A percentile compares a stretch with the other conserved stretches of the same genome.
Evolutionary conservation across 768 basidiomycete species (phyloP).

Genomic region (Boletales sp.): DNA sequence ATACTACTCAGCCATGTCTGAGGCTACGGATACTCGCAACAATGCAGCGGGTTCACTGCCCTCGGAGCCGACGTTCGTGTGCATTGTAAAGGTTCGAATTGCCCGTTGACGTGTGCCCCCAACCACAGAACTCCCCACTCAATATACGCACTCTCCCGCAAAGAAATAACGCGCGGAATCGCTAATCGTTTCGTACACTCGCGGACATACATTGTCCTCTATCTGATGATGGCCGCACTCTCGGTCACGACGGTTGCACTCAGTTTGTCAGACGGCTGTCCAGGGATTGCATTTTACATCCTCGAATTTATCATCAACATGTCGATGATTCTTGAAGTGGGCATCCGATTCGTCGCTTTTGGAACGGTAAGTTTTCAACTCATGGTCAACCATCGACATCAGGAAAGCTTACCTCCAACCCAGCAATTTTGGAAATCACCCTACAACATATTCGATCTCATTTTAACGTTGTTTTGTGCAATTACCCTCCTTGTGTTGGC

Average conservation of each 20-base stretch:
- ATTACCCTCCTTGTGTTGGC: slow-evolving; percentile 86
- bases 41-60: slow-evolving; percentile 33
- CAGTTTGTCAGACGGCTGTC: slow-evolving; percentile 80
- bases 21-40: slow-evolving; percentile 25
- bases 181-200: slow-evolving; percentile 92
- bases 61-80: slow-evolving; percentile 29
- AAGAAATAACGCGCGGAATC: slow-evolving; percentile 79
- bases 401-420: slow-evolving; percentile 1
- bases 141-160: slow-evolving; percentile 79
- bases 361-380: slow-evolving; percentile 64
- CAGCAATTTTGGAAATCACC: slow-evolving; percentile 98
- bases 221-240: slow-evolving; percentile 84
- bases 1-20: slow-evolving; percentile 34
- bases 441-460: slow-evolving; percentile 86
- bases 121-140: slow-evolving; percentile 64
- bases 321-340: slow-evolving; percentile 92
- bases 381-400: background rate
- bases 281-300: slow-evolving; percentile 83
- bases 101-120: slow-evolving; percentile 12
- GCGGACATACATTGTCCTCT: slow-evolving; percentile 80
- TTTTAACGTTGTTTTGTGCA: slow-evolving; percentile 85
- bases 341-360: slow-evolving; percentile 87
- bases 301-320: slow-evolving; percentile 87
- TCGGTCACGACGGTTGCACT: slow-evolving; percentile 84
- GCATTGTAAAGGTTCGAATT: slow-evolving; percentile 6